phyloP scores from a whole-genome alignment of 805 yeast species.

The Ogataea methanolica region DNA sequence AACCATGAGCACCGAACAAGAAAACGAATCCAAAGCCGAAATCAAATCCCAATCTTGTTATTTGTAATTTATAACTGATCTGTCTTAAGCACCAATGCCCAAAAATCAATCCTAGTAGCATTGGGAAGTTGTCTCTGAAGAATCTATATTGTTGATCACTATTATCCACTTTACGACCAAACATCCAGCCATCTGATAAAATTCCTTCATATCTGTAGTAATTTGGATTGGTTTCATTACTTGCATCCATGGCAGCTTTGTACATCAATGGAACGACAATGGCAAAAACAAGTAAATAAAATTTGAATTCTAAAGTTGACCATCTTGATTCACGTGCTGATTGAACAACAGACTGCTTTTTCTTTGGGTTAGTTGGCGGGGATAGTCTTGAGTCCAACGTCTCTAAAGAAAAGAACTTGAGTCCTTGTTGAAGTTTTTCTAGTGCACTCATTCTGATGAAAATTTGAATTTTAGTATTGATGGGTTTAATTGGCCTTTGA shows the following conservation, averaged over 20 bases:
- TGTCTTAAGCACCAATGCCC: constrained; percentile 53
- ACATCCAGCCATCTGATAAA: constrained; percentile 80
- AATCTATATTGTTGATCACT: constrained; percentile 87
- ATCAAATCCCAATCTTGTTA: constrained; percentile 62
- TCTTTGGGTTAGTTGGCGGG: constrained; percentile 33
- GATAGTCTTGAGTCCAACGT: constrained; percentile 46
- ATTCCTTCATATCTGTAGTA: constrained; percentile 57
- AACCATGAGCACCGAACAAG: constrained; percentile 74
- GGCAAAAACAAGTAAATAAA: constrained; percentile 60
- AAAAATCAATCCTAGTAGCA: constrained; percentile 50
- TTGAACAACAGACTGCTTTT: constrained; percentile 28
- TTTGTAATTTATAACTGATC: constrained; percentile 21
- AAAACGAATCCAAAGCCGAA: constrained; percentile 65
- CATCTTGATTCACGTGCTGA: constrained; percentile 50
- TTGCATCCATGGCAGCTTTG: constrained; percentile 76
- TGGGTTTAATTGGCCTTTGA: not conserved
- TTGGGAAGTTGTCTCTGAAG: constrained; percentile 73
- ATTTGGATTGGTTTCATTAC: constrained; percentile 69
- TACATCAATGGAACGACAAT: constrained; percentile 80
- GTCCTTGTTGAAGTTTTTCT: not conserved
- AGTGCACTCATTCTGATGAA: not conserved
- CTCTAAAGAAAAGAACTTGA: constrained; percentile 43
- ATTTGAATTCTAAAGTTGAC: constrained; percentile 68
- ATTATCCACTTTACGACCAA: constrained; percentile 87
- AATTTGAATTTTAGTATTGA: not conserved